Percentiles rank a stretch among this genome's conserved stretches.
Evolutionary conservation across 257 asterid species (phyloP).

Genomic region (Ilex asprella): DNA sequence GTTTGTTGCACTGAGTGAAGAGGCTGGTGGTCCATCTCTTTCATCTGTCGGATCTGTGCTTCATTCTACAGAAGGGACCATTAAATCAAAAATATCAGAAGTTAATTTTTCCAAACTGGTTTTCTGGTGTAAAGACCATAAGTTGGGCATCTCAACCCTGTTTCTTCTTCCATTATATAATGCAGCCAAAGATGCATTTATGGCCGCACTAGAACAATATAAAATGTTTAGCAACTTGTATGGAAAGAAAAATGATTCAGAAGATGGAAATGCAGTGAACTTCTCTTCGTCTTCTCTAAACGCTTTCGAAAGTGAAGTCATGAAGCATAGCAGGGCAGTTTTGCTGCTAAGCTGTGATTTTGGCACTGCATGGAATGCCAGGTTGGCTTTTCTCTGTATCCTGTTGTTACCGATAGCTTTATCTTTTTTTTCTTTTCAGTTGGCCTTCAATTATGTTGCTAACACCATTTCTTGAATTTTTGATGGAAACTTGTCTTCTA

Average conservation of each 20-base stretch:
- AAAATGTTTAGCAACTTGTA: slow-evolving; percentile 19
- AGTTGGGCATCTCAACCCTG: slow-evolving; percentile 70
- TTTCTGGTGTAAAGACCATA: slow-evolving; percentile 71
- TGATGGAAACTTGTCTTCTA: too few relatives aligned
- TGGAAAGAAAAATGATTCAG: slow-evolving; percentile 16
- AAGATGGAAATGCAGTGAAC: slow-evolving; percentile 19
- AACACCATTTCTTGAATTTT: too few relatives aligned
- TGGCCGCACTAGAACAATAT: slow-evolving; percentile 42
- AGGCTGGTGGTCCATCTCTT: slow-evolving; percentile 21
- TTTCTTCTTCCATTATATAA: slow-evolving; percentile 53
- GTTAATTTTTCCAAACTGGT: slow-evolving; percentile 17
- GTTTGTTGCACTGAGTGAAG: slow-evolving; percentile 50
- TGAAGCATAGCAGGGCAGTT: slow-evolving; percentile 85
- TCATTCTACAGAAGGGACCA: slow-evolving; percentile 15
- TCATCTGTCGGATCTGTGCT: slow-evolving; percentile 12
- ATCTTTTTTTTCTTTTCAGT: too few relatives aligned
- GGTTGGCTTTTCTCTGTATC: slow-evolving; percentile 27
- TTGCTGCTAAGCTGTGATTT: slow-evolving; percentile 77
- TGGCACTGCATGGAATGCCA: slow-evolving; percentile 93
- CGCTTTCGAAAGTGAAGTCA: slow-evolving; percentile 43
- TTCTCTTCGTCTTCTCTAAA: slow-evolving; percentile 15
- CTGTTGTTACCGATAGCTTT: background rate
- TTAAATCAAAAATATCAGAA: slow-evolving; percentile 14
- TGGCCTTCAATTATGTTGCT: too few relatives aligned
- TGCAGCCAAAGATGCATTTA: slow-evolving; percentile 67